A percentile compares a stretch with the other conserved stretches of the same genome.
phyloP scores from a whole-genome alignment of 345 rosid genomes.

The Orychophragmus violaceus region DNA sequence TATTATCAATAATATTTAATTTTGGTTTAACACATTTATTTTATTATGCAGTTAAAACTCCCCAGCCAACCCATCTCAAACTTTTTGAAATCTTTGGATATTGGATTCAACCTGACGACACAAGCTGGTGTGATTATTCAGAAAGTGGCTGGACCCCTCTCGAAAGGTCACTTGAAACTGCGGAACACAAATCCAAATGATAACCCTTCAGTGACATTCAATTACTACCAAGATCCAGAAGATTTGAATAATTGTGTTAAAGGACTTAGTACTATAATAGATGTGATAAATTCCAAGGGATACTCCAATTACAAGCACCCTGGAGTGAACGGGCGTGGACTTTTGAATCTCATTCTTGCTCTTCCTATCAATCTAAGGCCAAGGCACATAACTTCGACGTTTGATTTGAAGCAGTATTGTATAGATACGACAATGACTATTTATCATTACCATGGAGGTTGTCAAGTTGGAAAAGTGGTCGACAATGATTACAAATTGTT shows the following conservation, averaged over 20 bases:
- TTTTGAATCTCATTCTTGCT: slow-evolving; percentile 31
- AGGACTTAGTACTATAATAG: slow-evolving; percentile 43
- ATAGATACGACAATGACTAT: slow-evolving; percentile 49
- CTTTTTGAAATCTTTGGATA: slow-evolving; percentile 28
- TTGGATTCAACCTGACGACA: slow-evolving; percentile 25
- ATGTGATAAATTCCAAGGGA: slow-evolving; percentile 15
- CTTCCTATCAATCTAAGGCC: slow-evolving; percentile 56
- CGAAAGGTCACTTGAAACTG: slow-evolving; percentile 52
- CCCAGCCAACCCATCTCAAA: slow-evolving; percentile 22
- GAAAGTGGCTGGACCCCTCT: slow-evolving; percentile 44
- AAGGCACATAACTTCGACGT: slow-evolving; percentile 31
- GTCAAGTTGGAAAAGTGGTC: slow-evolving; percentile 50
- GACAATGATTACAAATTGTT: slow-evolving; percentile 42
- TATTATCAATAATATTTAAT: no score
- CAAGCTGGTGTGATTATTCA: slow-evolving; percentile 47
- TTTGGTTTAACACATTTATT: not conserved
- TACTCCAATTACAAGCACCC: slow-evolving; percentile 45
- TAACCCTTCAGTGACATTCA: slow-evolving; percentile 54
- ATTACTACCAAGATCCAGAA: slow-evolving; percentile 58
- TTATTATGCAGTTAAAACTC: not conserved
- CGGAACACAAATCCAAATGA: slow-evolving; percentile 37
- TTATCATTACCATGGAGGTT: slow-evolving; percentile 72
- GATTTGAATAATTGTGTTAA: slow-evolving; percentile 36
- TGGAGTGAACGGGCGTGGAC: slow-evolving; percentile 23
- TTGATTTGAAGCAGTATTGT: slow-evolving; percentile 56